Conservation (phyloP, 768 basidiomycete species). For the Daedaleopsis nitida region DNA sequence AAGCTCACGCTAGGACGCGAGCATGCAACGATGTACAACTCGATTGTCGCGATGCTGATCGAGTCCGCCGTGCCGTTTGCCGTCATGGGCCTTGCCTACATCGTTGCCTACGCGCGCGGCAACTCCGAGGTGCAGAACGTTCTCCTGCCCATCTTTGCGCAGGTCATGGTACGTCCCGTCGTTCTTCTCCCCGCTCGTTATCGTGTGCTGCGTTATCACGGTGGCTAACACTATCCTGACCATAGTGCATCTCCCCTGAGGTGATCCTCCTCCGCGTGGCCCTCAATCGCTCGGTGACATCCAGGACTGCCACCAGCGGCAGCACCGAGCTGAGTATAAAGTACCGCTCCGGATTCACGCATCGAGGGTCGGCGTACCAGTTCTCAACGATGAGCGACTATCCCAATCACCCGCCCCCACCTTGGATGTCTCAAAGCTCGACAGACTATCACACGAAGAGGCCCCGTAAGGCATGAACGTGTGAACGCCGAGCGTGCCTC, state of each 20-base stretch:
- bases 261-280: slow-evolving; percentile 29
- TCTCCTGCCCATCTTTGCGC: slow-evolving; percentile 24
- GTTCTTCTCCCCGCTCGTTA: not conserved
- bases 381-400: not conserved
- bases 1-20: slow-evolving; percentile 14
- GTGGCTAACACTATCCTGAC: not conserved
- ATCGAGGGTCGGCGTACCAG: not conserved
- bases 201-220: no score
- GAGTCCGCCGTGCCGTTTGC: slow-evolving; percentile 29
- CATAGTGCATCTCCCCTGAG: slow-evolving; percentile 25
- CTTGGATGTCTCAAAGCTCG: no score
- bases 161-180: slow-evolving; percentile 22
- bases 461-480: no score
- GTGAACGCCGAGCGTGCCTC: no score
- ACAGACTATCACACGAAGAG: no score
- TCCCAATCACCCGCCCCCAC: no score
- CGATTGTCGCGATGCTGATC: slow-evolving; percentile 31
- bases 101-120: slow-evolving; percentile 24
- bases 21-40: slow-evolving; percentile 13
- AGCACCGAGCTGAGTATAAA: not conserved
- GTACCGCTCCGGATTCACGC: not conserved
- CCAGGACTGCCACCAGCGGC: not conserved
- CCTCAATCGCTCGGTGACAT: slow-evolving; percentile 15
- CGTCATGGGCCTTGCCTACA: slow-evolving; percentile 25
- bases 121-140: slow-evolving; percentile 21